Percentiles rank a stretch among this genome's conserved stretches.
Conservation (phyloP, 768 basidiomycete genomes). For the Panaeolus papilionaceus region DNA sequence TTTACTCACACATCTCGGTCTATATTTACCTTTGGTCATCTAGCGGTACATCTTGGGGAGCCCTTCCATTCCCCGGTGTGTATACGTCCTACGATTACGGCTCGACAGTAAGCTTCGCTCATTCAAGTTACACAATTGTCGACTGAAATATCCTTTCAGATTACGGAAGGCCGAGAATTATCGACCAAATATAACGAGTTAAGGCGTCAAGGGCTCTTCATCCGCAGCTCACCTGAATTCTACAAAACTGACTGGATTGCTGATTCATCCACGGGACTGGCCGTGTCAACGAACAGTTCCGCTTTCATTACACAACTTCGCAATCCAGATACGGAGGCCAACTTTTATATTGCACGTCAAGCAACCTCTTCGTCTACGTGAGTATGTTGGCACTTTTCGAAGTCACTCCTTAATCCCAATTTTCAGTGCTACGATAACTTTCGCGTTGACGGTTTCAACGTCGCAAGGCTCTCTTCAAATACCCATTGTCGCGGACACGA, state of each 20-base stretch:
- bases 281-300: constrained; percentile 45
- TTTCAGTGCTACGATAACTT: constrained; percentile 53
- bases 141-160: constrained; percentile 33
- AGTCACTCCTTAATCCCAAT: background rate
- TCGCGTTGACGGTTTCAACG: constrained; percentile 67
- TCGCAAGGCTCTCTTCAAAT: constrained; percentile 57
- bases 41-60: constrained; percentile 89
- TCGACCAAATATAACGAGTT: constrained; percentile 77
- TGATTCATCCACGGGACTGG: constrained; percentile 58
- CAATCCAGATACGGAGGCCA: constrained; percentile 70
- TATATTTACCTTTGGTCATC: background rate
- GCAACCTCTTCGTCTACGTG: constrained; percentile 70
- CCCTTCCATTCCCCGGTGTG: constrained; percentile 78
- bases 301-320: constrained; percentile 66
- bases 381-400: constrained; percentile 29
- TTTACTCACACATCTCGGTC: background rate
- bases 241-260: constrained; percentile 81
- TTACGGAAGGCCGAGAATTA: constrained; percentile 71
- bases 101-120: constrained; percentile 46
- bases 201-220: constrained; percentile 78
- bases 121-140: background rate
- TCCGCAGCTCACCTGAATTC: constrained; percentile 80
- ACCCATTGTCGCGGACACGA: constrained; percentile 56
- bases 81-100: constrained; percentile 88
- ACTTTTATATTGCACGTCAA: constrained; percentile 78